Evolutionary conservation across 441 rosid genomes (phyloP).

Genomic region (Jatropha multifida): DNA sequence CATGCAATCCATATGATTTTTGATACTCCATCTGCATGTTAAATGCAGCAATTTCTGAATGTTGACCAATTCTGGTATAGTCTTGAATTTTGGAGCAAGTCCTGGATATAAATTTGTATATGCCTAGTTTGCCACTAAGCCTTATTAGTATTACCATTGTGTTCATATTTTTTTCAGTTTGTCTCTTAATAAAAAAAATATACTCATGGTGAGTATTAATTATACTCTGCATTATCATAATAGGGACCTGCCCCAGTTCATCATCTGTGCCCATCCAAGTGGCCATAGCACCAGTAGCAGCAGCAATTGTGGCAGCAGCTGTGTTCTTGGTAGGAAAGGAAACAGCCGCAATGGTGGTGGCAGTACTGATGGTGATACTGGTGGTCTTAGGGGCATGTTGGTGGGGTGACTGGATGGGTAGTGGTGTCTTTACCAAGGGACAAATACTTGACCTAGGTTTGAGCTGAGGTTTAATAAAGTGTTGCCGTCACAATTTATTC

Average conservation of each 20-base stretch:
- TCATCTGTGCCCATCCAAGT: slow-evolving; percentile 75
- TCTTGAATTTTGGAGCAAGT: slow-evolving; percentile 13
- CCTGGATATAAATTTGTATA: background rate
- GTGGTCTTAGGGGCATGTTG: slow-evolving; percentile 75
- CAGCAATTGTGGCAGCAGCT: slow-evolving; percentile 76
- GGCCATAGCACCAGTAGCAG: slow-evolving; percentile 68
- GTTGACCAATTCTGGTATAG: background rate
- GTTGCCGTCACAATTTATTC: slow-evolving; percentile 19
- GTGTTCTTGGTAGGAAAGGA: slow-evolving; percentile 62
- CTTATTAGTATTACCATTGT: slow-evolving; percentile 5
- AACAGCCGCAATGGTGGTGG: slow-evolving; percentile 63
- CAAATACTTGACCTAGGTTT: slow-evolving; percentile 60
- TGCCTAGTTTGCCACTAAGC: slow-evolving; percentile 3
- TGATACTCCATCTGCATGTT: background rate
- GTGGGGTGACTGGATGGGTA: slow-evolving; percentile 76
- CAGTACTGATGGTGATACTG: slow-evolving; percentile 68
- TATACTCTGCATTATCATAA: slow-evolving; percentile 57
- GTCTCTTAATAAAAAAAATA: slow-evolving; percentile 2
- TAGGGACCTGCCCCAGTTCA: slow-evolving; percentile 91
- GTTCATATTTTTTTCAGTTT: slow-evolving; percentile 6
- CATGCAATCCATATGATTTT: background rate
- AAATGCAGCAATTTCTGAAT: background rate
- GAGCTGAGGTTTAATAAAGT: slow-evolving; percentile 34
- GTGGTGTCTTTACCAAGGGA: slow-evolving; percentile 70
- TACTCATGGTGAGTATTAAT: slow-evolving; percentile 28